Evolutionary conservation across 176 grass and related monocot genomes (phyloP).

Genomic region (Ensete glaucum): DNA sequence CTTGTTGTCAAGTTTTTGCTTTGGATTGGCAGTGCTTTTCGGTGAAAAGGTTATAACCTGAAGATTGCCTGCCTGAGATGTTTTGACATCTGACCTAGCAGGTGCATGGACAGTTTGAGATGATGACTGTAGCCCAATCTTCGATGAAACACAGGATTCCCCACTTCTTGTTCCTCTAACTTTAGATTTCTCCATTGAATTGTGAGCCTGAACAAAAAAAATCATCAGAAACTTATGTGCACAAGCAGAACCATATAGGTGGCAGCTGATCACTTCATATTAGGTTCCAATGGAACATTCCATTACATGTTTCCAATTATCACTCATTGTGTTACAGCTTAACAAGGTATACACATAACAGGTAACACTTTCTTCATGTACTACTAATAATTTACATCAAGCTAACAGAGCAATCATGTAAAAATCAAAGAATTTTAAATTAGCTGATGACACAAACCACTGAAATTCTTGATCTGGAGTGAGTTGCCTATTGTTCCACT

Average conservation of each 20-base stretch:
- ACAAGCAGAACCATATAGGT: neutral
- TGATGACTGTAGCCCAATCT: neutral
- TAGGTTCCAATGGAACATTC: neutral
- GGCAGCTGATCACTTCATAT: neutral
- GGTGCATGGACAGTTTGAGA: slow-evolving; percentile 13
- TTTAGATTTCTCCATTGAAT: slow-evolving; percentile 25
- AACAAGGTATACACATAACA: too few species aligned
- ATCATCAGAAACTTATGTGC: neutral
- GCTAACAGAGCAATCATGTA: too few species aligned
- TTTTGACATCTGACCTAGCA: slow-evolving; percentile 8
- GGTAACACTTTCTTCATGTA: too few species aligned
- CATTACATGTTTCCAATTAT: neutral
- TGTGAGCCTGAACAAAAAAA: slow-evolving; percentile 16
- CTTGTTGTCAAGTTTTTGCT: neutral
- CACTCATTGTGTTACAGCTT: neutral
- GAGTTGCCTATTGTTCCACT: too few species aligned
- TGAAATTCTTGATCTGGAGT: too few species aligned
- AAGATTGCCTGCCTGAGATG: slow-evolving; percentile 26
- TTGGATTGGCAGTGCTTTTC: neutral
- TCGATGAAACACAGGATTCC: neutral
- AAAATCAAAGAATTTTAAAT: too few species aligned
- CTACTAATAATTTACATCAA: too few species aligned
- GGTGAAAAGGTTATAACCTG: slow-evolving; percentile 22
- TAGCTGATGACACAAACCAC: too few species aligned
- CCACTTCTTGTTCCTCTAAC: slow-evolving; percentile 13